Conservation (phyloP, 192 early-diverging fungal species). For the Podila clonocystis region DNA sequence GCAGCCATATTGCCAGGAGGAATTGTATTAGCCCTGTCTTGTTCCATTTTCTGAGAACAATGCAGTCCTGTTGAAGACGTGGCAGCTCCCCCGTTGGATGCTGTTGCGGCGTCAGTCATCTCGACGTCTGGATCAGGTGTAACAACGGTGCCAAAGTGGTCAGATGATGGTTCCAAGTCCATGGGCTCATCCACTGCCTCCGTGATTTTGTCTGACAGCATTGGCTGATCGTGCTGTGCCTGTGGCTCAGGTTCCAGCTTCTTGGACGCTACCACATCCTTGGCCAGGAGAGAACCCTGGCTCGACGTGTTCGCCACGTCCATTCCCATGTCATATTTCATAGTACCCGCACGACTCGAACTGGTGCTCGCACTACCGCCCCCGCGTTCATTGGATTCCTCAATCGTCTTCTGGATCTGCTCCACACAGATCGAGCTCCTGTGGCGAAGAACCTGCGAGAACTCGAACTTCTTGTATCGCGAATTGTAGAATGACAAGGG, state of each 20-base stretch:
- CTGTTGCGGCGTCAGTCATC: background rate
- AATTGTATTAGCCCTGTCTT: background rate
- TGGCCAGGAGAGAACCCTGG: too few relatives aligned
- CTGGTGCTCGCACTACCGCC: background rate
- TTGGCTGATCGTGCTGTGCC: background rate
- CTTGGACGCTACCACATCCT: background rate
- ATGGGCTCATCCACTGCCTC: background rate
- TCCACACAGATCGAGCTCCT: constrained; percentile 45
- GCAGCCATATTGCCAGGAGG: background rate
- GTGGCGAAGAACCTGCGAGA: constrained; percentile 34
- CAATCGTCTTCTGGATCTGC: constrained; percentile 33
- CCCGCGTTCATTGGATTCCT: constrained; percentile 5
- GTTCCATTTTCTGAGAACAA: background rate
- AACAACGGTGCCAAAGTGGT: background rate
- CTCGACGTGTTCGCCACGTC: too few relatives aligned
- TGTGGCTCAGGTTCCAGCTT: background rate
- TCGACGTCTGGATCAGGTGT: background rate
- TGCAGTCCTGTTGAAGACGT: background rate
- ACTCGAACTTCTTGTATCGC: constrained; percentile 56
- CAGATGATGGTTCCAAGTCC: background rate
- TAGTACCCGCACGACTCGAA: too few relatives aligned
- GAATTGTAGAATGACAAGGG: constrained; percentile 41
- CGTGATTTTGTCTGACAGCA: background rate
- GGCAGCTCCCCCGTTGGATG: background rate
- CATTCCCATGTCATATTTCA: too few relatives aligned